These are phyloP conservation scores for Sporothrix brunneoviolacea DNA, from an alignment of 2,329 filamentous ascomycete genomes.

Conservation along the genomic window DNA sequence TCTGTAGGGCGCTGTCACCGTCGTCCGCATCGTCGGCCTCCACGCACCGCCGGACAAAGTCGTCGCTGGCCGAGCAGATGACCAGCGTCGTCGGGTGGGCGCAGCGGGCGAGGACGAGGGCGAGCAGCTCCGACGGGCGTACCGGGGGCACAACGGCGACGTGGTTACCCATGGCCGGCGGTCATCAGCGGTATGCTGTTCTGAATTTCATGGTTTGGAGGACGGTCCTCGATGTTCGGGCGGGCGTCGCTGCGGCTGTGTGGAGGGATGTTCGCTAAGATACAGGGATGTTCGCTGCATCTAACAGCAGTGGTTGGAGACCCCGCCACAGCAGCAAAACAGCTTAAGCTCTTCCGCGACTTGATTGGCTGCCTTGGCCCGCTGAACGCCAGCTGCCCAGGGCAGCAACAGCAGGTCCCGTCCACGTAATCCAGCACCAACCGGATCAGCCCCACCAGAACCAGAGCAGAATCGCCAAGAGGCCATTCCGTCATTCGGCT, in stretches of 20 bases:
- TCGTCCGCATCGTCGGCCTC: constrained; percentile 23
- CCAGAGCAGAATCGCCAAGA: not conserved
- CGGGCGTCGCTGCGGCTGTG: too few relatives aligned
- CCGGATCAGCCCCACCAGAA: constrained; percentile 2
- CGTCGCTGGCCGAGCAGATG: constrained; percentile 58
- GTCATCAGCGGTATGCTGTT: not conserved
- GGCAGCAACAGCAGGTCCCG: too few relatives aligned
- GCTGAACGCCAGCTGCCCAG: too few relatives aligned
- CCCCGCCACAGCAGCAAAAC: too few relatives aligned
- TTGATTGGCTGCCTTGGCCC: too few relatives aligned
- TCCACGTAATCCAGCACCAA: constrained; percentile 3
- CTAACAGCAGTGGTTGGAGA: too few relatives aligned
- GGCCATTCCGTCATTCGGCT: constrained; percentile 7
- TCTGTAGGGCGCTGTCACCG: constrained; percentile 38
- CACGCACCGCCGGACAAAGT: constrained; percentile 57
- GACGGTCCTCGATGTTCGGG: too few relatives aligned
- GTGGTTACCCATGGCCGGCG: constrained; percentile 4
- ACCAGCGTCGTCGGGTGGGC: constrained; percentile 58
- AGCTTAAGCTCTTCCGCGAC: too few relatives aligned
- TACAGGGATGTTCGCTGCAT: too few relatives aligned
- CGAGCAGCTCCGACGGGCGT: constrained; percentile 56
- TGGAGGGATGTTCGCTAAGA: too few relatives aligned
- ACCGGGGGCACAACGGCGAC: constrained; percentile 47
- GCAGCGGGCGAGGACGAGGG: constrained; percentile 53
- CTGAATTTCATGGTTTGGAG: too few relatives aligned